phyloP scores from a whole-genome alignment of 1,284 basidiomycete species.

The Leccinum fallax region DNA sequence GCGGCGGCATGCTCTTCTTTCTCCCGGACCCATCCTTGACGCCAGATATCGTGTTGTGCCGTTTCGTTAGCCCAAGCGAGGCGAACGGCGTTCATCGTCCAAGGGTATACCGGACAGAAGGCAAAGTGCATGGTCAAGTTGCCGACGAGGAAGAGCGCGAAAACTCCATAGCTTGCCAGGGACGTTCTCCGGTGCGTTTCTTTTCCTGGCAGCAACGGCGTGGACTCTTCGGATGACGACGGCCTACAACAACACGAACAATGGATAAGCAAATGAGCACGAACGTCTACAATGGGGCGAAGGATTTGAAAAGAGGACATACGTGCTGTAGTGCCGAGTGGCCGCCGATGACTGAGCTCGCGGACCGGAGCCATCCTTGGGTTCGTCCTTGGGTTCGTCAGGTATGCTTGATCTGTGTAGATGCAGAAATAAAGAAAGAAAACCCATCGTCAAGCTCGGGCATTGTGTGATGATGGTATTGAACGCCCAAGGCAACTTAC shows the following conservation, averaged over 20 bases:
- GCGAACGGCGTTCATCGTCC: neutral
- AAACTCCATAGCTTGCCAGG: neutral
- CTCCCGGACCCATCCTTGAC: constrained; percentile 2
- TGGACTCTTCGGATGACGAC: neutral
- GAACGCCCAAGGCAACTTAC: neutral
- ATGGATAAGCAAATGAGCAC: neutral
- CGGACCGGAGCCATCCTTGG: neutral
- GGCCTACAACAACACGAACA: neutral
- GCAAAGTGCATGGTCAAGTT: neutral
- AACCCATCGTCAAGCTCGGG: neutral
- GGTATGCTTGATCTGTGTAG: neutral
- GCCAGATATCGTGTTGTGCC: neutral
- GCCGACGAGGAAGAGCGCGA: neutral
- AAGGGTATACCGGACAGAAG: neutral
- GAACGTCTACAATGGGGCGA: neutral
- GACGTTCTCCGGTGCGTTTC: neutral
- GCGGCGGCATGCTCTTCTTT: constrained; percentile 3
- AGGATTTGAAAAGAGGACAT: neutral
- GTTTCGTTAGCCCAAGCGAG: neutral
- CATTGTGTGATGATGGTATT: neutral
- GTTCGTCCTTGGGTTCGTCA: neutral
- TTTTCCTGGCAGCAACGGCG: neutral
- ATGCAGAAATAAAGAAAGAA: neutral
- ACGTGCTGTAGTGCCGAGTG: neutral
- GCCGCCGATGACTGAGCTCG: neutral